Evolutionary conservation across 495 filamentous ascomycete genomes (phyloP).

Genomic region (Aspergillus diversus): DNA sequence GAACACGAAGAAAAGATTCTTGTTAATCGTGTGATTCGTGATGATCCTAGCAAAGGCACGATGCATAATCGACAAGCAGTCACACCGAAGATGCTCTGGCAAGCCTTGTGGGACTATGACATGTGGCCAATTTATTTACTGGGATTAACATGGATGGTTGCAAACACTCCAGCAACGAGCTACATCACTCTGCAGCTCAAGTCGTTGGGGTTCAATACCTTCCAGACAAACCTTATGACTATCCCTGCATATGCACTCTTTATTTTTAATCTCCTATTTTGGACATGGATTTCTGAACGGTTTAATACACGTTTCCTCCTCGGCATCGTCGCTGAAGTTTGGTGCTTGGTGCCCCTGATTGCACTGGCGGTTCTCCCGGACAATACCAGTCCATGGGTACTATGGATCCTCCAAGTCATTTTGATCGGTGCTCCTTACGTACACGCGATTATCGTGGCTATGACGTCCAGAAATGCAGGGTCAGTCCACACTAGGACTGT

Average conservation of each 20-base stretch:
- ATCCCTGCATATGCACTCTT: slow-evolving; percentile 62
- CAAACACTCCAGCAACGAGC: slow-evolving; percentile 49
- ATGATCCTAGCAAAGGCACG: slow-evolving; percentile 68
- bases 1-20: slow-evolving; percentile 69
- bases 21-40: slow-evolving; percentile 73
- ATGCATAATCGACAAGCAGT: slow-evolving; percentile 68
- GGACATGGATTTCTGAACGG: slow-evolving; percentile 58
- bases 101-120: slow-evolving; percentile 66
- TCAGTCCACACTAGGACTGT: slow-evolving; percentile 69
- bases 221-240: slow-evolving; percentile 69
- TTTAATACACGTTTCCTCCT: slow-evolving; percentile 58
- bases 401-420: slow-evolving; percentile 55
- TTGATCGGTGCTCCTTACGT: slow-evolving; percentile 64
- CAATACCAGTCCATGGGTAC: slow-evolving; percentile 50
- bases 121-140: slow-evolving; percentile 73
- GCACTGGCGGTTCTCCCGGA: slow-evolving; percentile 48
- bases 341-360: slow-evolving; percentile 59
- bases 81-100: slow-evolving; percentile 58
- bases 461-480: slow-evolving; percentile 69
- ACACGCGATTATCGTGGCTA: slow-evolving; percentile 69
- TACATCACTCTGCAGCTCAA: slow-evolving; percentile 68
- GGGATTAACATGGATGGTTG: slow-evolving; percentile 61
- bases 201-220: slow-evolving; percentile 65
- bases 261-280: slow-evolving; percentile 46
- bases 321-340: slow-evolving; percentile 54